Evolutionary conservation across 768 basidiomycete genomes (phyloP), one percentile per base, ranked within the genome.

Genomic region (Sutorius australiensis): DNA sequence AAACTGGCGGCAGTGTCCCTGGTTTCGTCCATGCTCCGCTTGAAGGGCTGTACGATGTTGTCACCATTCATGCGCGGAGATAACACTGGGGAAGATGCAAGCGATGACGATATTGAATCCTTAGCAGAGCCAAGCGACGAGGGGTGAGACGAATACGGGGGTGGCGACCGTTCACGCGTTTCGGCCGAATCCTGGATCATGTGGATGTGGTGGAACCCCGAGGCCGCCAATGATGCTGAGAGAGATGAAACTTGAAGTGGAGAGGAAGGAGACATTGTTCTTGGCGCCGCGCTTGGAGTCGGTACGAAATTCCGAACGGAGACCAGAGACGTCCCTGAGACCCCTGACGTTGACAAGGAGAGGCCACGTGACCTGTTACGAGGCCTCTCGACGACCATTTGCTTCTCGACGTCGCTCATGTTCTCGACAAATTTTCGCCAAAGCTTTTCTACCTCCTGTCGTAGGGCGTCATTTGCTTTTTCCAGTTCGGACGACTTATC

Each of bases 221-320:
- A 76, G 19, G 78, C 79, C 6, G 77, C 81, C 40, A 89, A 73
- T 32, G 87, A 88, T n/a, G 80, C 80, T 17, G 87, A 89, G 39
- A 90, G 78, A 6, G 83, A 80, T 48, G 87, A 90, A 31, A 76
- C 55, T 46, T 75, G 72, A 27, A 67, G 61, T 27, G 73, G 66
- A 6, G 78, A 64, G 32, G 77, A 63, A 3, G 72, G 60, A 46
- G 73, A 66, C 58, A 70, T 62, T 33, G 70, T 63, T 40, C 77
- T 72, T 53, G 73, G 66, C 31, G 51, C 54, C 9, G 76, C 50
- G 30, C 67, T 60, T 53, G 74, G 55, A 51, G 67, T 72, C 32
- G 87, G 87, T 21, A 79, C 68, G 63, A 89, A 89, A 58, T 76
- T 76, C 58, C 75, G 77, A 56, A 87, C 72, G 61, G 49, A 72